Conservation (phyloP, 306 rosid species). For the Malus fusca region DNA sequence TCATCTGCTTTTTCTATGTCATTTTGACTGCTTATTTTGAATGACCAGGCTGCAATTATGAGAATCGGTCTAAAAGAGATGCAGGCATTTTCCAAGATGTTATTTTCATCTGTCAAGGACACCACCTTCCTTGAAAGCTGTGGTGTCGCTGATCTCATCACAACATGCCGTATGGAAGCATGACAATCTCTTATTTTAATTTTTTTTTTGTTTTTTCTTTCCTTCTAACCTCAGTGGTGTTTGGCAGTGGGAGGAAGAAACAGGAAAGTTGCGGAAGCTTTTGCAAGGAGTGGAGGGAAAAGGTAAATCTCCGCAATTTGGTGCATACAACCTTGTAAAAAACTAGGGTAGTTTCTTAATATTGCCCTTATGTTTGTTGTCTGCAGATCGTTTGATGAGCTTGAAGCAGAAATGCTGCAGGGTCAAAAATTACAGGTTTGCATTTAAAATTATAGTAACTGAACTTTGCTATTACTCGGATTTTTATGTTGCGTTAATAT, state of each 20-base stretch:
- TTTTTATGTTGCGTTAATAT: too few species aligned
- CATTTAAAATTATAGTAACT: neutral
- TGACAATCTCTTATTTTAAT: slow-evolving; percentile 1
- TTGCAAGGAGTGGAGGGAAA: slow-evolving; percentile 64
- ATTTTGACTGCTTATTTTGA: slow-evolving; percentile 8
- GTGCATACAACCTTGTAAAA: neutral
- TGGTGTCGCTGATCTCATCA: slow-evolving; percentile 92
- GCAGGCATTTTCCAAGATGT: slow-evolving; percentile 67
- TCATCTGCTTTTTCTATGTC: neutral
- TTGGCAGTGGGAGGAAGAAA: slow-evolving; percentile 95
- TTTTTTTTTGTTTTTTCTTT: slow-evolving; percentile 1
- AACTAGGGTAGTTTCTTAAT: neutral
- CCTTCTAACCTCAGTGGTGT: slow-evolving; percentile 9
- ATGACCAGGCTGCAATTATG: slow-evolving; percentile 84
- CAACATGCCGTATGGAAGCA: slow-evolving; percentile 75
- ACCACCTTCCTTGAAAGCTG: slow-evolving; percentile 90
- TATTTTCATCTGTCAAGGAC: slow-evolving; percentile 79
- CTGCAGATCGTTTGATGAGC: slow-evolving; percentile 74
- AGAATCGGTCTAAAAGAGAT: slow-evolving; percentile 81
- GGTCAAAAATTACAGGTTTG: slow-evolving; percentile 93
- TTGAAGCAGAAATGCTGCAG: slow-evolving; percentile 75
- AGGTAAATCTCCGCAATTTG: slow-evolving; percentile 36
- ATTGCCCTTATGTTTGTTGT: slow-evolving; percentile 4
- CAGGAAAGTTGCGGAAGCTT: slow-evolving; percentile 90
- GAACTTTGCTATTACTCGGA: neutral